Percentiles rank a stretch among this genome's conserved stretches.
phyloP scores from a whole-genome alignment of 768 basidiomycete species.

The Boletales sp. region DNA sequence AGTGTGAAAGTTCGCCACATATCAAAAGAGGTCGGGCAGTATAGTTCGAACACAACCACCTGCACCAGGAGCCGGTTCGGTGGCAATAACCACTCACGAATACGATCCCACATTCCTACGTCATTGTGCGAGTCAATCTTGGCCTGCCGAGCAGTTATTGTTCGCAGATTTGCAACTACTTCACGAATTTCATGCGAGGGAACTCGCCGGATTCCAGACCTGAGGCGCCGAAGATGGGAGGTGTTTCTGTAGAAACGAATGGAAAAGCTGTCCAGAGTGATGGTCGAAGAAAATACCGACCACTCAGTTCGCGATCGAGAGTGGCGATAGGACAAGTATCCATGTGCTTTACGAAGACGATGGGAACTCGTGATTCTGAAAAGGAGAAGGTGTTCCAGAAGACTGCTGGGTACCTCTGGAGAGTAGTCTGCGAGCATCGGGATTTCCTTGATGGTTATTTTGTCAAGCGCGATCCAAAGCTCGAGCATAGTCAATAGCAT shows the following conservation, averaged over 20 bases:
- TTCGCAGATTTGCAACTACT: conserved; percentile 27
- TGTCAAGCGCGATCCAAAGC: conserved; percentile 48
- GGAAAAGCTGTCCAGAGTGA: conserved; percentile 25
- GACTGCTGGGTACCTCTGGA: conserved; percentile 37
- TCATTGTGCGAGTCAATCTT: conserved; percentile 9
- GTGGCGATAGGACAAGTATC: conserved; percentile 32
- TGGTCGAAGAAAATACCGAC: conserved; percentile 33
- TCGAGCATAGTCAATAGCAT: conserved; percentile 45
- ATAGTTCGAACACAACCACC: conserved; percentile 40
- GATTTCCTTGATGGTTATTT: conserved; percentile 25
- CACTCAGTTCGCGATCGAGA: conserved; percentile 2
- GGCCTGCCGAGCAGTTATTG: conserved; percentile 7
- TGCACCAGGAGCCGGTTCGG: conserved; percentile 13
- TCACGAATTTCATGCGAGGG: conserved; percentile 17
- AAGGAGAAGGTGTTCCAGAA: conserved; percentile 43
- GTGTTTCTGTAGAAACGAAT: conserved; percentile 30
- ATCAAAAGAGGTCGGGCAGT: conserved; percentile 33
- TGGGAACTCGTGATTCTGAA: conserved; percentile 25
- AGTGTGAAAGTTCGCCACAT: conserved; percentile 32
- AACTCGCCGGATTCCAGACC: conserved; percentile 24
- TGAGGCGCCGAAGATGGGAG: conserved; percentile 20
- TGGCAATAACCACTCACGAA: conserved; percentile 48
- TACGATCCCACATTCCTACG: conserved; percentile 14
- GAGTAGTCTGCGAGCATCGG: conserved; percentile 43
- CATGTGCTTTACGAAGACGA: conserved; percentile 25